Base-by-base conservation (phyloP, 2,329 filamentous ascomycete genomes). In the Byssochlamys sp. region DNA sequence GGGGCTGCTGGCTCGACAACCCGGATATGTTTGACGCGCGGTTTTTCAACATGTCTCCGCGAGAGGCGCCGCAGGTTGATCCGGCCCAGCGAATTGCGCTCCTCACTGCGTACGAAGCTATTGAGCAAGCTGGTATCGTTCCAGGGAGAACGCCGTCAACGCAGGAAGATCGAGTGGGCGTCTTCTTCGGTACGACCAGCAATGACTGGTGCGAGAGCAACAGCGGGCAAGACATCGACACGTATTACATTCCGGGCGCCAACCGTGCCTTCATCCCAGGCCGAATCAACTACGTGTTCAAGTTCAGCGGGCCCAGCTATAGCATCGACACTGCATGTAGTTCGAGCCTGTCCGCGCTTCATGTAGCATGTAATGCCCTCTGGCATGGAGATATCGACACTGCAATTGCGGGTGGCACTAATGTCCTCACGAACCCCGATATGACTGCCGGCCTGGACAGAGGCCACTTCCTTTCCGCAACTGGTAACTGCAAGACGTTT, bases 51-150 rank as follows among this genome's bases (percentile, higher is more conserved):
- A 75, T 77, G 63, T 90, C 87, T 25, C 87, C 88, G 5, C 82
- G 87, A 63, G 88, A 91, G 73, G 88, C 88, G n/a, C 81, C 83
- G 57, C 86, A 90, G 69, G 90, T 86, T 0, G 89, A 91, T 69
- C 89, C 89, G 0, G 89, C 88, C 84, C 88, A 90, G 66, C 81
- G 89, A 65, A 78, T 90, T 62, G 85, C 86, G 3, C 74, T 91
- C 28, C 82, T 84, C 11, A 89, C 87, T 3, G 86, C 86, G 1
- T 91, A 89, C 65, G 88, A 91, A 67, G 87, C 88, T 0, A 76
- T 91, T 48, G 88, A 91, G 69, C 88, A 87, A 84, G 84, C 85
- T 33, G 88, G 88, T 1, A 87, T 88, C 66, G 84, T 89, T 14
- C 84, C 85, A 0, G 86, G 87, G 71, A 77, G 84, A 53, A 87